A percentile compares a stretch with the other conserved stretches of the same genome.
Conservation (phyloP, 495 filamentous ascomycete genomes). For the Polyplosphaeria fusca region DNA sequence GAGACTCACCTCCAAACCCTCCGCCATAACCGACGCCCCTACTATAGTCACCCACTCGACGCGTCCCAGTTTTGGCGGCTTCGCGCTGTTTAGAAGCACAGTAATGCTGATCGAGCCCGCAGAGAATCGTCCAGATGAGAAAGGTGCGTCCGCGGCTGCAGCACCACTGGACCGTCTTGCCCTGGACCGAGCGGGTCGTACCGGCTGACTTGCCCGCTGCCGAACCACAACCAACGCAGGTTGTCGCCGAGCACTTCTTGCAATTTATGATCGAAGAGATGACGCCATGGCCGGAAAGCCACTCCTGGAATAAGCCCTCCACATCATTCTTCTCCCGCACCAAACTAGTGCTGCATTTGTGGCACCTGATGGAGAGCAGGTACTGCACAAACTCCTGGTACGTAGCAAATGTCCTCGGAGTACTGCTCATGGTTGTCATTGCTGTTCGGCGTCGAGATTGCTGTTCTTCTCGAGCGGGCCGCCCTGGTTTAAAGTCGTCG, state of each 20-base stretch:
- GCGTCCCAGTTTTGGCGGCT: constrained; percentile 1
- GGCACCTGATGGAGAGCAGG: neutral
- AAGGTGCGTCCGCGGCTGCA: constrained; percentile 31
- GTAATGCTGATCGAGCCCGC: constrained; percentile 31
- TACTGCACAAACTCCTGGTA: constrained; percentile 4
- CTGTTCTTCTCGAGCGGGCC: too few species aligned
- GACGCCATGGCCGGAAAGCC: constrained; percentile 2
- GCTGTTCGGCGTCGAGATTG: neutral
- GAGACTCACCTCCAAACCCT: neutral
- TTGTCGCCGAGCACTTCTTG: neutral
- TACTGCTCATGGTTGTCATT: neutral
- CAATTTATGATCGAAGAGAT: constrained; percentile 5
- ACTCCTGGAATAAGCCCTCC: neutral
- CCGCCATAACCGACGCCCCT: constrained; percentile 10
- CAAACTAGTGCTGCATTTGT: neutral
- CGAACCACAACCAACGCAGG: constrained; percentile 4
- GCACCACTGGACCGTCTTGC: constrained; percentile 28
- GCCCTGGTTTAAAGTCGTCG: neutral
- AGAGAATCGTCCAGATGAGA: constrained; percentile 35
- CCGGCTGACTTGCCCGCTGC: neutral
- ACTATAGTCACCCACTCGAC: neutral
- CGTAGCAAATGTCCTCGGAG: neutral
- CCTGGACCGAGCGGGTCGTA: neutral
- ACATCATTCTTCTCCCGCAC: neutral
- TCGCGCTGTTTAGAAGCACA: constrained; percentile 7